phyloP scores from a whole-genome alignment of 306 rosid species.

The Malus sieversii region DNA sequence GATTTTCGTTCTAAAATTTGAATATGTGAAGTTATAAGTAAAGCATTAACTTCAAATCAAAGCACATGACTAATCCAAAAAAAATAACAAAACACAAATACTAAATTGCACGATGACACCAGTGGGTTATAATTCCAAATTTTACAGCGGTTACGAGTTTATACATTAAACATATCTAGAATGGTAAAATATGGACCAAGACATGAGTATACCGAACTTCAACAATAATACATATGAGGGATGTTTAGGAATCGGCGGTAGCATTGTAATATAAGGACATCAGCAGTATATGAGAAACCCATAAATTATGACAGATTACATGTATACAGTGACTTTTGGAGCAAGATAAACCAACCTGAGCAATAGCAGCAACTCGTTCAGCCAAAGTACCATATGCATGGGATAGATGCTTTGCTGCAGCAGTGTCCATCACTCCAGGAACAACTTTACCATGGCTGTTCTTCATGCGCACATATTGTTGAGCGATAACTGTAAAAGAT shows the following conservation, averaged over 20 bases:
- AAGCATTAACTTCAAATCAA: background rate
- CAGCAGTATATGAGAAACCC: background rate
- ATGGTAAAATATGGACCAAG: background rate
- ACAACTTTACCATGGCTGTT: constrained; percentile 67
- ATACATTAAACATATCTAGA: background rate
- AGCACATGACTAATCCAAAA: background rate
- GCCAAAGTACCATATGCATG: constrained; percentile 81
- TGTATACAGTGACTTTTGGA: background rate
- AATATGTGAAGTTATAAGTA: constrained; percentile 6
- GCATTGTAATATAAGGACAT: background rate
- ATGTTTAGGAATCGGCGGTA: background rate
- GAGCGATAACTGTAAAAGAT: constrained; percentile 85
- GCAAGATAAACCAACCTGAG: constrained; percentile 66
- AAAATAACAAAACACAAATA: too few relatives aligned
- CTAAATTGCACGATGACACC: too few relatives aligned
- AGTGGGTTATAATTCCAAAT: background rate
- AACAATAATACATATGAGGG: background rate
- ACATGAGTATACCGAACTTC: background rate
- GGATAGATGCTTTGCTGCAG: constrained; percentile 80
- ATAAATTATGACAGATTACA: background rate
- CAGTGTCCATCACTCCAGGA: constrained; percentile 89
- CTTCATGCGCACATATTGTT: constrained; percentile 87
- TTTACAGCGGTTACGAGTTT: background rate
- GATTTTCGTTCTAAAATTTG: constrained; percentile 52
- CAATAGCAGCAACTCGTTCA: constrained; percentile 84